Percentiles rank a stretch among this genome's conserved stretches.
phyloP scores from a whole-genome alignment of 306 rosid species.

The Castanopsis chinensis region DNA sequence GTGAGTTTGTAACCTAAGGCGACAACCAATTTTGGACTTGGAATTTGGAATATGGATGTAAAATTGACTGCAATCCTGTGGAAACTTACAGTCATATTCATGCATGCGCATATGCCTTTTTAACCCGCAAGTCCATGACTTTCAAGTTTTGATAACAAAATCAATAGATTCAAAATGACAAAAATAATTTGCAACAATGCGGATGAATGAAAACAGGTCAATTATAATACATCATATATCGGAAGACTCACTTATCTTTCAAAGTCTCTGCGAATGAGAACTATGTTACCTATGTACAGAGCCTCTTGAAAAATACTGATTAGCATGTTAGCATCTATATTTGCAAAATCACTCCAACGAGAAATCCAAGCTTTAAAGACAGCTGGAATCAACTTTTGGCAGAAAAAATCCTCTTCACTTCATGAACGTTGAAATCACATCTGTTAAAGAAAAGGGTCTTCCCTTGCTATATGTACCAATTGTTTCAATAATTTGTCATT shows the following conservation, averaged over 20 bases:
- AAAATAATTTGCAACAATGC: background rate
- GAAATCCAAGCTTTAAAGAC: slow-evolving; percentile 17
- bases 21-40: no score
- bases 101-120: background rate
- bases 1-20: no score
- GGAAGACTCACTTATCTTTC: background rate
- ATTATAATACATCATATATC: background rate
- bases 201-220: background rate
- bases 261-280: background rate
- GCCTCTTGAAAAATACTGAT: slow-evolving; percentile 14
- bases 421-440: slow-evolving; percentile 12
- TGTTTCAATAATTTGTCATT: background rate
- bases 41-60: background rate
- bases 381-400: slow-evolving; percentile 21
- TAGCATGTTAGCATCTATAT: slow-evolving; percentile 17
- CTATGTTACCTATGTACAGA: background rate
- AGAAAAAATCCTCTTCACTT: slow-evolving; percentile 10
- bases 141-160: slow-evolving; percentile 6
- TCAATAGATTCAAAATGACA: background rate
- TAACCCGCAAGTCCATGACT: background rate
- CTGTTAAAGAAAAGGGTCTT: slow-evolving; percentile 12
- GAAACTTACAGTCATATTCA: background rate
- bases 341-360: slow-evolving; percentile 8
- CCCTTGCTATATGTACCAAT: slow-evolving; percentile 14
- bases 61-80: background rate